Conservation (phyloP, 441 rosid genomes). For the Arabidopsis hybrid region DNA sequence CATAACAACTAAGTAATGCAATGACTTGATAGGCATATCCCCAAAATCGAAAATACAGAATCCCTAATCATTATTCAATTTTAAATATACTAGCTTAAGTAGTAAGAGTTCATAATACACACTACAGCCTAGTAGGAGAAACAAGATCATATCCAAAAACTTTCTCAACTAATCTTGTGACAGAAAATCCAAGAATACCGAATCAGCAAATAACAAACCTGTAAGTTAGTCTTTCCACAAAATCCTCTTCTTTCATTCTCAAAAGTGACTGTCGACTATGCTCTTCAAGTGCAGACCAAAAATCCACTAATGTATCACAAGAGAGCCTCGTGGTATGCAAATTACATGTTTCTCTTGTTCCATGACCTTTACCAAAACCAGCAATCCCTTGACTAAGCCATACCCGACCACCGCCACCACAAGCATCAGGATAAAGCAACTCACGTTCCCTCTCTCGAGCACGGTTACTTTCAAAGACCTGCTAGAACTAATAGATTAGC, state of each 20-base stretch:
- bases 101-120: background rate
- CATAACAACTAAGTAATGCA: conserved; percentile 10
- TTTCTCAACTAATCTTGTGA: conserved; percentile 1
- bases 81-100: background rate
- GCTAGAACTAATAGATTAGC: conserved; percentile 45
- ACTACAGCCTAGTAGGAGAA: background rate
- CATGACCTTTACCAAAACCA: conserved; percentile 89
- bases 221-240: conserved; percentile 85
- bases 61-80: background rate
- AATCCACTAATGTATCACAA: conserved; percentile 89
- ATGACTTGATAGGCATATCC: conserved; percentile 17
- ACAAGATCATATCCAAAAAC: conserved; percentile 11
- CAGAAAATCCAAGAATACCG: conserved; percentile 9
- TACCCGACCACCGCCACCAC: conserved; percentile 97
- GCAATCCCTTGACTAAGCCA: conserved; percentile 95
- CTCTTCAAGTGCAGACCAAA: conserved; percentile 94
- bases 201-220: conserved; percentile 62
- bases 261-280: conserved; percentile 82
- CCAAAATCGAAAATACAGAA: background rate
- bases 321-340: conserved; percentile 93
- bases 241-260: conserved; percentile 98
- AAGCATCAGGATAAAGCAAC: conserved; percentile 96
- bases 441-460: conserved; percentile 90
- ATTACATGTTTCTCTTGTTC: conserved; percentile 91
- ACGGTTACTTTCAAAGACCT: conserved; percentile 97